phyloP scores from a whole-genome alignment of 2,329 filamentous ascomycete species.

The Cadophora sp. region DNA sequence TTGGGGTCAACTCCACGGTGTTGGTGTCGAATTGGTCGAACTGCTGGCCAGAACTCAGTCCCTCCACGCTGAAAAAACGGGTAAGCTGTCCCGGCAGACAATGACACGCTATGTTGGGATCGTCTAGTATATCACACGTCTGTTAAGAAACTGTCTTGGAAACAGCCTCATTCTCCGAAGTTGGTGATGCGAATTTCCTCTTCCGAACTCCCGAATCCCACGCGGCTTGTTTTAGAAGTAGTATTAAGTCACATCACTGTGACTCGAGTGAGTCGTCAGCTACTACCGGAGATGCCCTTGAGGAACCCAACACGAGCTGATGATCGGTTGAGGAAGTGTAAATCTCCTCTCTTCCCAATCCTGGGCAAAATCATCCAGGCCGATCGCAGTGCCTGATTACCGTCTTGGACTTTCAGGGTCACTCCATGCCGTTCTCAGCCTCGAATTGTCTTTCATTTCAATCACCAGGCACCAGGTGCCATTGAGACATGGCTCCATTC shows the following conservation, averaged over 20 bases:
- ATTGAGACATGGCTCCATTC: slow-evolving; percentile 8
- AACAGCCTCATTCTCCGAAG: slow-evolving; percentile 6
- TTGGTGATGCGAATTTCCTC: slow-evolving; percentile 3
- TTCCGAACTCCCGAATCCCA: neutral
- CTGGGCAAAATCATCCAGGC: neutral
- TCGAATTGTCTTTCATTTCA: neutral
- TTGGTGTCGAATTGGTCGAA: neutral
- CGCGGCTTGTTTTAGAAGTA: slow-evolving; percentile 1
- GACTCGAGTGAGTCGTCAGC: slow-evolving; percentile 1
- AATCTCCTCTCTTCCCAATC: neutral
- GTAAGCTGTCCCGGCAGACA: neutral
- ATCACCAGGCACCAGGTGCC: neutral
- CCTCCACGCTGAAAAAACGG: slow-evolving; percentile 6
- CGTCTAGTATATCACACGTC: neutral
- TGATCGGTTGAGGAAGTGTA: neutral
- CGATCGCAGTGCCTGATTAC: neutral
- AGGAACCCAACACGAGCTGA: neutral
- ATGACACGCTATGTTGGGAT: neutral
- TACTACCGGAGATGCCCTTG: neutral
- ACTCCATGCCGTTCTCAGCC: neutral
- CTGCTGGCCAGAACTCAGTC: neutral
- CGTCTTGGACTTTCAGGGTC: neutral
- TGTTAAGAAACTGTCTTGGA: neutral
- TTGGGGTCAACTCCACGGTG: neutral
- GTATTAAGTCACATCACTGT: neutral